Evolutionary conservation across 1,284 basidiomycete genomes (phyloP).

Genomic region (Melampsora abietis-canadensis): DNA sequence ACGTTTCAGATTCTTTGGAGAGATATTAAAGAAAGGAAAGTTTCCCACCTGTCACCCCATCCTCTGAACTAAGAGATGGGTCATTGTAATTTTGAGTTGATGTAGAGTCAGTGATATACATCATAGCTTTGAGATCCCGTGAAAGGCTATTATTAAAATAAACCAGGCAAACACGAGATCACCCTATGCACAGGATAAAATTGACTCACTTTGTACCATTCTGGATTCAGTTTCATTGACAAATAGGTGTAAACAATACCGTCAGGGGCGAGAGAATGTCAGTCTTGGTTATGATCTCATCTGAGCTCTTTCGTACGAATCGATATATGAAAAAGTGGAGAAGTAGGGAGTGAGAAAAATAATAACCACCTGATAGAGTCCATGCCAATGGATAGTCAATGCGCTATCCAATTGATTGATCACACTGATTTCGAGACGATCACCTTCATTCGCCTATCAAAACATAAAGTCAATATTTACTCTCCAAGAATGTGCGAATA

Average conservation of each 20-base stretch:
- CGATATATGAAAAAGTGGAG: background rate
- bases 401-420: slow-evolving; percentile 55
- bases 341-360: background rate
- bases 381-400: slow-evolving; percentile 58
- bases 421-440: slow-evolving; percentile 57
- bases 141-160: background rate
- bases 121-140: slow-evolving; percentile 37
- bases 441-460: slow-evolving; percentile 48
- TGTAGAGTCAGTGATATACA: background rate
- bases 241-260: background rate
- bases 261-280: background rate
- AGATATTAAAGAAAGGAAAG: no score
- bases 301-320: background rate
- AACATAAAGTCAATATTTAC: background rate
- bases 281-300: background rate
- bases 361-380: slow-evolving; percentile 54
- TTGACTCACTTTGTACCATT: background rate
- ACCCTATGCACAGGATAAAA: background rate
- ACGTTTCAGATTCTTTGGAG: no score
- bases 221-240: background rate
- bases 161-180: background rate
- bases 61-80: slow-evolving; percentile 52
- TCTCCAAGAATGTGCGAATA: background rate
- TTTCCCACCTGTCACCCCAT: slow-evolving; percentile 56
- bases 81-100: background rate